Conservation (phyloP, 305 asterid species). For the Fraxinus paxiana region DNA sequence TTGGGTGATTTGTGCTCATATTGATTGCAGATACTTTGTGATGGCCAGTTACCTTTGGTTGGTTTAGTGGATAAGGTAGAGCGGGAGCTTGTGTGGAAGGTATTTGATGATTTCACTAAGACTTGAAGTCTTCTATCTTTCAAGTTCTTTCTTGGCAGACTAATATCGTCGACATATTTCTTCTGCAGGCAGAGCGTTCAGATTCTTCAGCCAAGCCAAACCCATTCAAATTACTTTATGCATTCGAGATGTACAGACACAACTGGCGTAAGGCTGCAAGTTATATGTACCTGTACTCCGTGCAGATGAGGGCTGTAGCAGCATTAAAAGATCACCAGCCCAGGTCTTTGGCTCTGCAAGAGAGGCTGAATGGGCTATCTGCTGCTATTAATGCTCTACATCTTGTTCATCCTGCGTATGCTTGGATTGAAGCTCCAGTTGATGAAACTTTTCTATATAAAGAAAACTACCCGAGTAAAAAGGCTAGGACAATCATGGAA, state of each 20-base stretch:
- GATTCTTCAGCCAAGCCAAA: constrained; percentile 80
- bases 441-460: constrained; percentile 44
- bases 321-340: constrained; percentile 58
- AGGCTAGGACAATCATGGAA: constrained; percentile 61
- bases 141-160: constrained; percentile 17
- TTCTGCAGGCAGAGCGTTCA: constrained; percentile 85
- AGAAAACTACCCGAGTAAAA: constrained; percentile 71
- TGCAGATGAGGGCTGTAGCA: constrained; percentile 64
- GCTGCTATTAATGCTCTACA: constrained; percentile 89
- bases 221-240: constrained; percentile 76
- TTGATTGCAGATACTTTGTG: constrained; percentile 73
- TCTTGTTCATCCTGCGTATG: constrained; percentile 85
- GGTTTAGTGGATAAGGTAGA: constrained; percentile 86
- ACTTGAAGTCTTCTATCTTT: constrained; percentile 15
- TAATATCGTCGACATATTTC: constrained; percentile 20
- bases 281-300: constrained; percentile 64
- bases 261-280: constrained; percentile 97
- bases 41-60: constrained; percentile 89
- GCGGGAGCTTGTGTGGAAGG: constrained; percentile 97
- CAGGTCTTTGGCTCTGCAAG: constrained; percentile 66
- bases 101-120: constrained; percentile 30
- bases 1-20: constrained; percentile 6
- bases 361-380: constrained; percentile 80
- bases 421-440: constrained; percentile 74
- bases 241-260: constrained; percentile 85